Percentiles rank a stretch among this genome's conserved stretches.
These are phyloP conservation scores for Clonostachys rhizophaga DNA, from an alignment of 2,329 filamentous ascomycete genomes.

Conservation along the genomic window DNA sequence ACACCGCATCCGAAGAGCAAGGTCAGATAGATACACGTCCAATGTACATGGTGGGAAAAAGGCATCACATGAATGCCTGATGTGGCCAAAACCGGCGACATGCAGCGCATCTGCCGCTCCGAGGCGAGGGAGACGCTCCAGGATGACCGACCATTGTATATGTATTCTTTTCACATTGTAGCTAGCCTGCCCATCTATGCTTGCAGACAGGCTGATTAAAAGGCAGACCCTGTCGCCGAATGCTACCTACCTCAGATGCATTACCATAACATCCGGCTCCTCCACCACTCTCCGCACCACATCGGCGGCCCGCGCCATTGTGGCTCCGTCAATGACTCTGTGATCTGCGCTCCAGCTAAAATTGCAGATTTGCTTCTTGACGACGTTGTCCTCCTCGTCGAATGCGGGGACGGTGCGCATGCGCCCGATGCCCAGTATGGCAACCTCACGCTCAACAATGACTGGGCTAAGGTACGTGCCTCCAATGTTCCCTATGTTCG, in stretches of 20 bases:
- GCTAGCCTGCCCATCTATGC: neutral
- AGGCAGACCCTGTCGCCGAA: no score
- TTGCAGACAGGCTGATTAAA: neutral
- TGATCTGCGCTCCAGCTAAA: conserved; percentile 98
- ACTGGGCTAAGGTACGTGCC: conserved; percentile 90
- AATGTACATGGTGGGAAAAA: no score
- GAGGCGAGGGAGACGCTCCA: neutral
- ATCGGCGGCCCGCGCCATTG: conserved; percentile 86
- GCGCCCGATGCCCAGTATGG: conserved; percentile 84
- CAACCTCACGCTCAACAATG: conserved; percentile 85
- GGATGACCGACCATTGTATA: neutral
- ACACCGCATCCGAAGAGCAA: no score
- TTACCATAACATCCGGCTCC: conserved; percentile 80
- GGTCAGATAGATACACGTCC: no score
- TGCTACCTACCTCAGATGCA: conserved; percentile 63
- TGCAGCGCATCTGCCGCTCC: neutral
- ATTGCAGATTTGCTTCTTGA: conserved; percentile 76
- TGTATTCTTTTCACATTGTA: neutral
- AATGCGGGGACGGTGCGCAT: conserved; percentile 81
- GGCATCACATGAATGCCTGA: no score
- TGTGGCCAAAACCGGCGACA: neutral
- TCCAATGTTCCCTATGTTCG: conserved; percentile 93
- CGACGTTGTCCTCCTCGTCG: conserved; percentile 50
- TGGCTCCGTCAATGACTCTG: conserved; percentile 88
- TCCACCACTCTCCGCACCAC: conserved; percentile 75